Evolutionary conservation across 2,329 filamentous ascomycete species (phyloP).

Genomic region (Colletotrichum spinosum): DNA sequence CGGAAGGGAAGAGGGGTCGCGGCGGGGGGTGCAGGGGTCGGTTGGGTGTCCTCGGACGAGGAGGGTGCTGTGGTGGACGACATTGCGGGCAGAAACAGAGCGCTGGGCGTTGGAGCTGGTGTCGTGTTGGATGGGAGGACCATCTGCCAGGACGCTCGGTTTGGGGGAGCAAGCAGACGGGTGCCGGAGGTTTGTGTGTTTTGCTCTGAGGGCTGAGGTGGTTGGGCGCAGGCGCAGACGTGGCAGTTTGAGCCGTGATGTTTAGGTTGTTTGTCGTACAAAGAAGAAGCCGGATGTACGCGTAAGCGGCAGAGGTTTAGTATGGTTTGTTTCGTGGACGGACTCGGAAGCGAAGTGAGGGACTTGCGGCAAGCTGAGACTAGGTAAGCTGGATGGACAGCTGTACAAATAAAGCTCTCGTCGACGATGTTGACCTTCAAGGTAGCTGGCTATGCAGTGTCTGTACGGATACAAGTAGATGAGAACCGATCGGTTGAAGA

Average conservation of each 20-base stretch:
- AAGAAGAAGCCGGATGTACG: background rate
- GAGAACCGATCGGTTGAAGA: too few species aligned
- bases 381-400: too few species aligned
- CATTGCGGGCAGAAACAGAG: conserved; percentile 37
- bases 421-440: too few species aligned
- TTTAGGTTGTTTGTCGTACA: too few species aligned
- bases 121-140: conserved; percentile 33
- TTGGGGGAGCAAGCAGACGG: background rate
- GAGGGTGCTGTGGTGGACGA: conserved; percentile 24
- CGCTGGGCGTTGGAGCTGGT: conserved; percentile 26
- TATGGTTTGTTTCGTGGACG: background rate
- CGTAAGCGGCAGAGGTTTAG: background rate
- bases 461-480: too few species aligned
- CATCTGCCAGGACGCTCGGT: conserved; percentile 21
- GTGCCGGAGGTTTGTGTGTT: background rate
- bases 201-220: background rate
- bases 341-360: too few species aligned
- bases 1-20: conserved; percentile 31
- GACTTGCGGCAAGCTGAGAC: too few species aligned
- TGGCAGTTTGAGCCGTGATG: too few species aligned
- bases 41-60: conserved; percentile 6
- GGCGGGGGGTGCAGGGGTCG: conserved; percentile 21
- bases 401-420: too few species aligned
- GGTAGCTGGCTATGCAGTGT: too few species aligned
- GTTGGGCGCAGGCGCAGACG: too few species aligned